phyloP scores from a whole-genome alignment of 2,329 filamentous ascomycete genomes.

The Thermoascus crustaceus region DNA sequence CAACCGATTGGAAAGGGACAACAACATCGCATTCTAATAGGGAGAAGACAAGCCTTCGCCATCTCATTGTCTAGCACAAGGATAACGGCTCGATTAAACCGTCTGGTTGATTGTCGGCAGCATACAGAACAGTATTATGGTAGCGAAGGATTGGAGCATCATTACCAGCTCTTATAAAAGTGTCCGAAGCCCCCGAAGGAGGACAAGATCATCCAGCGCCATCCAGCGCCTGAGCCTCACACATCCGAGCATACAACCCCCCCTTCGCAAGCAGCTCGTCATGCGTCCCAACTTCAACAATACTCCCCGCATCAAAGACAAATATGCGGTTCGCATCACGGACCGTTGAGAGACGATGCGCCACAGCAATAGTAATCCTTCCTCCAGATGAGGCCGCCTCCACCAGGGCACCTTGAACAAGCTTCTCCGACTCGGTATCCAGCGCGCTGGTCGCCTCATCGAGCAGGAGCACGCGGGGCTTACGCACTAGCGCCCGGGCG shows the following conservation, averaged over 20 bases:
- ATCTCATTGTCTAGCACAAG: too few relatives aligned
- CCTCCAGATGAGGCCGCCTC: conserved; percentile 62
- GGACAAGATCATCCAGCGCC: too few relatives aligned
- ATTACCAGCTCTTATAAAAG: too few relatives aligned
- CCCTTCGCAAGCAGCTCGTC: conserved; percentile 57
- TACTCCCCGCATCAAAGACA: conserved; percentile 67
- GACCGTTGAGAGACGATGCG: conserved; percentile 80
- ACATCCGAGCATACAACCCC: conserved; percentile 68
- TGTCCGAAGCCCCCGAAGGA: too few relatives aligned
- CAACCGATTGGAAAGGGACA: too few relatives aligned
- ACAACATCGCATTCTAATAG: too few relatives aligned
- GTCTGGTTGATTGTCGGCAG: too few relatives aligned
- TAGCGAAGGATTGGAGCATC: too few relatives aligned
- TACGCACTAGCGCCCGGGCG: conserved; percentile 27
- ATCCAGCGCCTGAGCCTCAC: conserved; percentile 55
- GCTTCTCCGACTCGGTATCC: conserved; percentile 77
- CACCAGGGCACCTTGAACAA: conserved; percentile 77
- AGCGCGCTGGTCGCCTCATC: conserved; percentile 83
- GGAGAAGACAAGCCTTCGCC: too few relatives aligned
- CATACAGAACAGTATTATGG: too few relatives aligned
- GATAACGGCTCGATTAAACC: too few relatives aligned
- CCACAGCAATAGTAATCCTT: conserved; percentile 80
- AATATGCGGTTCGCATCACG: conserved; percentile 81
- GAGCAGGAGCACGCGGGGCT: conserved; percentile 47
- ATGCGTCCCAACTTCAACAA: conserved; percentile 76